Base-by-base conservation (phyloP, 2,329 filamentous ascomycete genomes). In the Alternaria panax region DNA sequence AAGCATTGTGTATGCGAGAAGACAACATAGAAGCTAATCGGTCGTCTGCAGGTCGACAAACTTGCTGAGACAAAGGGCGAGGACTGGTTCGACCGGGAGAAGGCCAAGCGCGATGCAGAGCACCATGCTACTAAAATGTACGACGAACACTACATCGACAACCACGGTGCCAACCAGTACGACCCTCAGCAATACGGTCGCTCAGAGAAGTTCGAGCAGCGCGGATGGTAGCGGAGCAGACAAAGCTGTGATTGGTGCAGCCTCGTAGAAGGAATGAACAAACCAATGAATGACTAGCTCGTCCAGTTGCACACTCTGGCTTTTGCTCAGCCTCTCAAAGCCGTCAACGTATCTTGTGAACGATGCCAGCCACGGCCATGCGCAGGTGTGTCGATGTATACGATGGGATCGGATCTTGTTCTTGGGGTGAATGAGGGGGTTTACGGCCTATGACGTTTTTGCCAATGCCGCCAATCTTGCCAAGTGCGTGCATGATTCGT, bases 61-160 rank as follows among this genome's bases (percentile, higher is more conserved):
- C 84, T 93, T 30, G 84, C 86, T 69, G 91, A 84, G 74, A 83
- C 80, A 57, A 84, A 84, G 75, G 82, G 83, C 47, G 79, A 78
- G 60, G 82, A 84, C 66, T 81, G 73, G 70, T 78, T 82, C 62
- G 82, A 84, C 71, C 72, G 73, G 42, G 81, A 84, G 72, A 79
- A 78, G 69, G 77, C 81, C 27, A 83, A 84, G 76, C 79, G 69
- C 51, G 65, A 82, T 41, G 82, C 82, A 4, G 76, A 78, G 70
- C 51, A 75, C 58, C 73, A 79, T 32, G 78, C 81, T 14, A 78
- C 83, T 73, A 62, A 70, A 12, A 77, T 84, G 75, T 84, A 84
- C 65, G 81, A 83, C 57, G 77, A 83, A 64, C 82, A 84, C 63
- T 84, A 84, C 65, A 73, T 79, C 38, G 55, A 75, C 20, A 60